phyloP scores from a whole-genome alignment of 805 yeast species.

The Schwanniomyces pseudopolymorphus region DNA sequence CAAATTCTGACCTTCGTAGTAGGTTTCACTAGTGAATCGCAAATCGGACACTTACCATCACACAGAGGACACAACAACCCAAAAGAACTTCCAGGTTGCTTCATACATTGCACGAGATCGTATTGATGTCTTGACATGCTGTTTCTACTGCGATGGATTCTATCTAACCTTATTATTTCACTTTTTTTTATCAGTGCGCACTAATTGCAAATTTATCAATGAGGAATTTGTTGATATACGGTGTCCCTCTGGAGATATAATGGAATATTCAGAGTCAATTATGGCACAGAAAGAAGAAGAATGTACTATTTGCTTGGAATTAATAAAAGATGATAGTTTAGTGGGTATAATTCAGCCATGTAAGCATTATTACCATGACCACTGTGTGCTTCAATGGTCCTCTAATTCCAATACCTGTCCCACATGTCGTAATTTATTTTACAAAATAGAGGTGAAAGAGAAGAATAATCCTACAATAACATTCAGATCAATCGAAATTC shows the following conservation, averaged over 20 bases:
- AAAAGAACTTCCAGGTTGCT: conserved; percentile 71
- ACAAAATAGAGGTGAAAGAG: conserved; percentile 33
- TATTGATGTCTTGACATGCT: conserved; percentile 86
- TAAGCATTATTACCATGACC: conserved; percentile 54
- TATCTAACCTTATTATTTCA: neutral
- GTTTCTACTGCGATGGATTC: neutral
- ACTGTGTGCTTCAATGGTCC: conserved; percentile 60
- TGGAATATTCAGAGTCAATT: neutral
- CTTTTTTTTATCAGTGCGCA: conserved; percentile 1
- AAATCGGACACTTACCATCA: conserved; percentile 88
- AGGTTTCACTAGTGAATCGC: conserved; percentile 83
- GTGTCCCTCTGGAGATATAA: neutral
- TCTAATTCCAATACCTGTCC: conserved; percentile 60
- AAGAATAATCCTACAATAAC: conserved; percentile 9
- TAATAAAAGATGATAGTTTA: conserved; percentile 9
- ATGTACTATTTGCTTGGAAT: conserved; percentile 64
- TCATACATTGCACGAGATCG: conserved; percentile 80
- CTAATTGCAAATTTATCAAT: conserved; percentile 4
- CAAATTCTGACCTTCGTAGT: conserved; percentile 68
- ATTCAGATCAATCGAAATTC: conserved; percentile 15
- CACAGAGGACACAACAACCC: conserved; percentile 82
- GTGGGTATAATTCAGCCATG: conserved; percentile 38
- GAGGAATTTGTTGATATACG: neutral
- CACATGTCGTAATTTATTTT: conserved; percentile 52
- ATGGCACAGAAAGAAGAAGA: conserved; percentile 19